Evolutionary conservation across 768 basidiomycete species (phyloP).

Genomic region (Lactarius tabidus): DNA sequence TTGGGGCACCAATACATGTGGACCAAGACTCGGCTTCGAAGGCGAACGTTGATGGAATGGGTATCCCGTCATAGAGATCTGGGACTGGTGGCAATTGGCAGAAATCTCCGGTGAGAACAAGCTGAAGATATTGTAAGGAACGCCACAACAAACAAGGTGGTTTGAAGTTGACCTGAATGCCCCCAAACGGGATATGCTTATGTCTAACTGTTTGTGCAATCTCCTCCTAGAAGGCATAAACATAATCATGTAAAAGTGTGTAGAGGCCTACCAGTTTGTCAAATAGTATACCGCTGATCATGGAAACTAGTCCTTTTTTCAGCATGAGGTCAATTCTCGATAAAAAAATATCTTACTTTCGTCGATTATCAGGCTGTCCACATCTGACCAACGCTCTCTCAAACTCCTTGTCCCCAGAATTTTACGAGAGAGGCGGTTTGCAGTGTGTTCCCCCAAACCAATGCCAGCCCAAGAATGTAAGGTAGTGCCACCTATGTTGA

Average conservation of each 20-base stretch:
- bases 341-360: conserved; percentile 55
- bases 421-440: conserved; percentile 53
- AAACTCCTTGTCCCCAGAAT: conserved; percentile 42
- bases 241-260: neutral
- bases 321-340: neutral
- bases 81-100: conserved; percentile 86
- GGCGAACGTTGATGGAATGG: conserved; percentile 53
- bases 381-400: conserved; percentile 53
- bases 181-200: conserved; percentile 65
- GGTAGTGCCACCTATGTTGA: conserved; percentile 79
- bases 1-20: conserved; percentile 52
- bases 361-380: conserved; percentile 69
- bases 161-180: conserved; percentile 62
- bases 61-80: conserved; percentile 43
- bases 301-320: conserved; percentile 58
- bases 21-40: conserved; percentile 78
- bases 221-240: conserved; percentile 43
- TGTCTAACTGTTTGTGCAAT: conserved; percentile 59
- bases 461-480: conserved; percentile 83
- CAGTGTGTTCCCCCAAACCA: conserved; percentile 60
- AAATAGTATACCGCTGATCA: conserved; percentile 78
- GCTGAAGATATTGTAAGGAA: conserved; percentile 39
- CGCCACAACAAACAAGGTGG: neutral
- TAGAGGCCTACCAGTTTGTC: conserved; percentile 63
- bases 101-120: conserved; percentile 85